Percentiles rank a stretch among this genome's conserved stretches.
phyloP scores from a whole-genome alignment of 2,329 filamentous ascomycete species.

The Emericellopsis atlantica region DNA sequence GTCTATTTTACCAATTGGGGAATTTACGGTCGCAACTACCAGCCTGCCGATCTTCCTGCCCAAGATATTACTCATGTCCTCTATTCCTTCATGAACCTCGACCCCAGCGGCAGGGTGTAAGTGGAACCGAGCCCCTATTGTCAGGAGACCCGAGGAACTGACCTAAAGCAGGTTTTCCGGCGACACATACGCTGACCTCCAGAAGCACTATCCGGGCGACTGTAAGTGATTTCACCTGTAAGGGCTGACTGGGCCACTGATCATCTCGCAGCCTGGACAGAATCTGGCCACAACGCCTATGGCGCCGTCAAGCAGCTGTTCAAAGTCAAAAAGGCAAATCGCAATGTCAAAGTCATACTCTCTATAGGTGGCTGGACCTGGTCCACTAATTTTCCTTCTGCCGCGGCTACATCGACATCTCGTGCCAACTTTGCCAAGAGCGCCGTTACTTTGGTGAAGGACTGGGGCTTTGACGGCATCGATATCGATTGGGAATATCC shows the following conservation, averaged over 20 bases:
- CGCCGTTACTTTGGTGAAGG: slow-evolving; percentile 56
- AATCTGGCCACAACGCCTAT: slow-evolving; percentile 59
- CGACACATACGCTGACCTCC: slow-evolving; percentile 34
- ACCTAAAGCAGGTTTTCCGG: slow-evolving; percentile 27
- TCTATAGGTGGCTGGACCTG: slow-evolving; percentile 83
- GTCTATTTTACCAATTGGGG: slow-evolving; percentile 37
- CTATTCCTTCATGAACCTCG: slow-evolving; percentile 70
- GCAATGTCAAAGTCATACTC: slow-evolving; percentile 65
- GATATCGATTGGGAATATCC: slow-evolving; percentile 29
- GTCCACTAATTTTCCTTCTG: slow-evolving; percentile 23
- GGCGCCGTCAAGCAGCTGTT: slow-evolving; percentile 73
- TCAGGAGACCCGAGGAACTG: not conserved
- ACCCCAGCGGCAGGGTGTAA: slow-evolving; percentile 58
- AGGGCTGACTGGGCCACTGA: not conserved
- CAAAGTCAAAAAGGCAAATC: slow-evolving; percentile 63
- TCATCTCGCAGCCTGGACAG: slow-evolving; percentile 34
- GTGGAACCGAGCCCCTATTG: slow-evolving; percentile 10
- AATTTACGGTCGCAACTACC: slow-evolving; percentile 60
- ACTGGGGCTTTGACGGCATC: slow-evolving; percentile 51
- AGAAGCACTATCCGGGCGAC: slow-evolving; percentile 59
- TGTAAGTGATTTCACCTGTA: not conserved
- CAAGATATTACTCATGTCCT: slow-evolving; percentile 65
- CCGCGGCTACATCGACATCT: slow-evolving; percentile 41
- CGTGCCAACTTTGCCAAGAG: slow-evolving; percentile 56
- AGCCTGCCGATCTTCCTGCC: slow-evolving; percentile 57